phyloP scores from a whole-genome alignment of 768 basidiomycete species.

The Cyathus striatus region DNA sequence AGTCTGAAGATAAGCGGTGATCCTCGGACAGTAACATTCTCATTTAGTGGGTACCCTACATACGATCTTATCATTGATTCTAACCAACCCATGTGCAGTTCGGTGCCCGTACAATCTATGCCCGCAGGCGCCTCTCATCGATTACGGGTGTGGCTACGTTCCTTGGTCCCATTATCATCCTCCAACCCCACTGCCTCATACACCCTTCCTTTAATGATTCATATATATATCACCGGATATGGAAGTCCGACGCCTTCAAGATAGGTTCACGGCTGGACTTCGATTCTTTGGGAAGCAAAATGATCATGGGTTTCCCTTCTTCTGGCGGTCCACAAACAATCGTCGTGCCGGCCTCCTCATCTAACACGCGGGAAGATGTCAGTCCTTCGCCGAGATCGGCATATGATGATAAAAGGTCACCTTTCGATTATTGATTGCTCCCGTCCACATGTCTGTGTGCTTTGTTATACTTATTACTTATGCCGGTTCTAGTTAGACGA shows the following conservation, averaged over 20 bases:
- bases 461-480: too few relatives aligned
- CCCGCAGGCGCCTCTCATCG: constrained; percentile 57
- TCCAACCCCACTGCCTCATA: constrained; percentile 23
- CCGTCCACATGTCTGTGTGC: neutral
- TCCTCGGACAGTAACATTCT: constrained; percentile 45
- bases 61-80: neutral
- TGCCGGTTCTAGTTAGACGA: too few relatives aligned
- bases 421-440: neutral
- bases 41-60: constrained; percentile 45
- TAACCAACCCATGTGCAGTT: constrained; percentile 22
- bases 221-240: constrained; percentile 60
- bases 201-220: constrained; percentile 39
- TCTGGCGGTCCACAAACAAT: too few relatives aligned
- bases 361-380: neutral
- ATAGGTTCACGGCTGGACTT: constrained; percentile 55
- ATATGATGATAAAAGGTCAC: neutral
- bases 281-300: constrained; percentile 37
- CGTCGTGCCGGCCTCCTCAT: constrained; percentile 31
- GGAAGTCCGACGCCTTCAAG: constrained; percentile 60
- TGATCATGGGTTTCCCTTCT: constrained; percentile 47
- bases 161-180: constrained; percentile 27
- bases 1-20: constrained; percentile 50
- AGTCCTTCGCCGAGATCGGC: neutral
- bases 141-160: constrained; percentile 60
- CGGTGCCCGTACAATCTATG: constrained; percentile 47